A percentile compares a stretch with the other conserved stretches of the same genome.
phyloP scores from a whole-genome alignment of 2,329 filamentous ascomycete genomes.

The Phialocephala sp. region DNA sequence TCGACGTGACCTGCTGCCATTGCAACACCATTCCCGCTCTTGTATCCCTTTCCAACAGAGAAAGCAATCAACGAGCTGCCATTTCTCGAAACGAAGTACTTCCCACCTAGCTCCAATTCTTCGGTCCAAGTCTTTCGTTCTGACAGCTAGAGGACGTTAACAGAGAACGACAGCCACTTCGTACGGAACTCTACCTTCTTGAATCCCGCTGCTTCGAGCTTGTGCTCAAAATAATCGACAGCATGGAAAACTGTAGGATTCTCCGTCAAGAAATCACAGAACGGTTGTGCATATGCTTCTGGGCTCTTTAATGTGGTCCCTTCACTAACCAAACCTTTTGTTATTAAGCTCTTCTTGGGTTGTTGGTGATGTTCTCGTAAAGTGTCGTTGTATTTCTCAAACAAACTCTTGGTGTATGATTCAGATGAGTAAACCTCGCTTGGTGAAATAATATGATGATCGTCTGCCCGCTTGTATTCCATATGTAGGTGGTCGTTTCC shows the following conservation, averaged over 20 bases:
- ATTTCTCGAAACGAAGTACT: slow-evolving; percentile 89
- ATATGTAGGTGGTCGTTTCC: not conserved
- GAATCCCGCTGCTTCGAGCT: slow-evolving; percentile 76
- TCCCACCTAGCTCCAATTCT: slow-evolving; percentile 77
- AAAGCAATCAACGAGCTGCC: slow-evolving; percentile 87
- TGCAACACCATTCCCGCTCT: slow-evolving; percentile 83
- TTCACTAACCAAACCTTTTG: slow-evolving; percentile 20
- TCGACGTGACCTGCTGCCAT: slow-evolving; percentile 94
- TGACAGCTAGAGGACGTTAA: slow-evolving; percentile 60
- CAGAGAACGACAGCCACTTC: not conserved
- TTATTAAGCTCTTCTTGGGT: slow-evolving; percentile 23
- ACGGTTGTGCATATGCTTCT: slow-evolving; percentile 79
- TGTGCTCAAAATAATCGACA: slow-evolving; percentile 76
- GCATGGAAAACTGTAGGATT: slow-evolving; percentile 96
- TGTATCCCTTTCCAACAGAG: slow-evolving; percentile 78
- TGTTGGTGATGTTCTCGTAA: slow-evolving; percentile 9
- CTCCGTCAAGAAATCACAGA: slow-evolving; percentile 83
- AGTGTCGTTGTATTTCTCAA: slow-evolving; percentile 32
- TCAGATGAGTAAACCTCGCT: not conserved
- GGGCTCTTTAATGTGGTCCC: slow-evolving; percentile 45
- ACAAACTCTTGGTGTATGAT: slow-evolving; percentile 27
- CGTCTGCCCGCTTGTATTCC: slow-evolving; percentile 4
- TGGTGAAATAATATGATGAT: not conserved
- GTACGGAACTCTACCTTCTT: slow-evolving; percentile 59
- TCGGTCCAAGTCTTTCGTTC: slow-evolving; percentile 78